Conservation (phyloP, 2,329 filamentous ascomycete genomes). For the Aureobasidium vineae region DNA sequence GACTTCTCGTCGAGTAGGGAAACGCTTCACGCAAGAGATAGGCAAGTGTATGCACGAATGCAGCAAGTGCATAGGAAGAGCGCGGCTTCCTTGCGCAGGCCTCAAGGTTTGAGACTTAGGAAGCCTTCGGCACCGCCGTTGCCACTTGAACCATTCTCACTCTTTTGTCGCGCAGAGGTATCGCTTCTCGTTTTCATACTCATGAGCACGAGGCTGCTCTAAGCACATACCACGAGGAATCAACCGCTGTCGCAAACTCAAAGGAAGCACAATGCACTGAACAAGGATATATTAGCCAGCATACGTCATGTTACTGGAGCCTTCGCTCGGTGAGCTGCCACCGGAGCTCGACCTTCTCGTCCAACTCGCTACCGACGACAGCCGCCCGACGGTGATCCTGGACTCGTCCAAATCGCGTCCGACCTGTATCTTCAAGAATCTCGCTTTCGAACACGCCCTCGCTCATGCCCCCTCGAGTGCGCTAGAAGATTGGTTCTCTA, state of each 20-base stretch:
- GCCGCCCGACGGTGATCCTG: slow-evolving; percentile 2
- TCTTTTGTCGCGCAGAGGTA: not conserved
- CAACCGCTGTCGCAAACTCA: not conserved
- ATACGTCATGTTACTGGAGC: not conserved
- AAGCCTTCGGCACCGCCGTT: not conserved
- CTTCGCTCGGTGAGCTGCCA: not conserved
- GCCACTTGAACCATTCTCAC: not conserved
- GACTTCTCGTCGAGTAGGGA: no score
- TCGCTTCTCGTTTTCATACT: not conserved
- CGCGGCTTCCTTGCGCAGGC: not conserved
- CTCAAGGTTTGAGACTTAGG: not conserved
- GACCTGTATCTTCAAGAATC: not conserved
- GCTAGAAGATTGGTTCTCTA: not conserved
- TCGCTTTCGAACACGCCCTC: not conserved
- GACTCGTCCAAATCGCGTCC: not conserved
- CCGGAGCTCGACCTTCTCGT: slow-evolving; percentile 8
- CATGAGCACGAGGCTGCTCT: not conserved
- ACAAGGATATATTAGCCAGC: not conserved
- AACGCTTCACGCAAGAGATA: no score
- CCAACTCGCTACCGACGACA: slow-evolving; percentile 1
- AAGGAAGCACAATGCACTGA: not conserved
- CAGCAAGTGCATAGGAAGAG: not conserved
- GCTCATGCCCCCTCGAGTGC: not conserved
- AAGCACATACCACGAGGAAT: not conserved
- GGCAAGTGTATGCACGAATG: no score